Percentiles rank a stretch among this genome's conserved stretches.
phyloP scores from a whole-genome alignment of 2,329 filamentous ascomycete genomes.

The Fusarium torreyae region DNA sequence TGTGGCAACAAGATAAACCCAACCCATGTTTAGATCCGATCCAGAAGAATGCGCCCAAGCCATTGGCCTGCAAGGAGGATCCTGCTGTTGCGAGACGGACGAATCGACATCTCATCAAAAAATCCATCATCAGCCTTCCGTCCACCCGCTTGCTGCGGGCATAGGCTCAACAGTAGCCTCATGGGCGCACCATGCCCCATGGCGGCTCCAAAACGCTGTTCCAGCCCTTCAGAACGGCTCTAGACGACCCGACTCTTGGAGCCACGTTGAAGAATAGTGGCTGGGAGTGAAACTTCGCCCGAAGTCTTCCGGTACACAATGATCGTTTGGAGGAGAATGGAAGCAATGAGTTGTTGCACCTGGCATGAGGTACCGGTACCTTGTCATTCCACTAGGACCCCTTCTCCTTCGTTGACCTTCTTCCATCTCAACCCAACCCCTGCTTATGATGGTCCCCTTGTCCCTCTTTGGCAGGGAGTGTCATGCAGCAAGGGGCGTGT shows the following conservation, averaged over 20 bases:
- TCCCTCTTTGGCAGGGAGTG: slow-evolving; percentile 33
- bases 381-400: slow-evolving; percentile 29
- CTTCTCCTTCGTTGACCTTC: slow-evolving; percentile 42
- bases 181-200: slow-evolving; percentile 26
- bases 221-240: slow-evolving; percentile 33
- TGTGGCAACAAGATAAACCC: slow-evolving; percentile 39
- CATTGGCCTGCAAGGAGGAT: slow-evolving; percentile 31
- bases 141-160: slow-evolving; percentile 45
- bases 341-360: slow-evolving; percentile 13
- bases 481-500: slow-evolving; percentile 46
- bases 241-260: slow-evolving; percentile 5
- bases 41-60: slow-evolving; percentile 12
- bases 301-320: slow-evolving; percentile 46
- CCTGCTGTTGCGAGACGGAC: slow-evolving; percentile 38
- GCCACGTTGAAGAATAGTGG: slow-evolving; percentile 11
- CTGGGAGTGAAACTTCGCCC: slow-evolving; percentile 35
- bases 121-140: slow-evolving; percentile 45
- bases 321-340: slow-evolving; percentile 11
- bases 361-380: slow-evolving; percentile 45
- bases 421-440: slow-evolving; percentile 38
- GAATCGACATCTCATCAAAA: slow-evolving; percentile 49
- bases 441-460: slow-evolving; percentile 41
- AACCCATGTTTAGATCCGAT: slow-evolving; percentile 27
- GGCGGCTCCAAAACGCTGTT: slow-evolving; percentile 23
- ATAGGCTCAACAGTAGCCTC: slow-evolving; percentile 50